Base-by-base conservation (phyloP, 148 eudicot genomes). In the Bassia scoparia region DNA sequence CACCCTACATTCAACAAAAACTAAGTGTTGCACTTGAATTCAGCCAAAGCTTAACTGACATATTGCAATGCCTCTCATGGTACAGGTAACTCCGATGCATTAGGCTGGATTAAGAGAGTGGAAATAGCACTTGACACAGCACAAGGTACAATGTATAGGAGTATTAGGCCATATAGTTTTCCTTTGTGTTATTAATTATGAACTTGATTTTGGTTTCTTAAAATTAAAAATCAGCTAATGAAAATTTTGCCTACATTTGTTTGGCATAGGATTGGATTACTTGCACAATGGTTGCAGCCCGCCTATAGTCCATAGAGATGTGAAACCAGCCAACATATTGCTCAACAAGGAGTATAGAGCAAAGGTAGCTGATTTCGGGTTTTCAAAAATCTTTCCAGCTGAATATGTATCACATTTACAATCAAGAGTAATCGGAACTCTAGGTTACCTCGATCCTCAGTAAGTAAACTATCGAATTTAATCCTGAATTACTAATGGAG, bases 221-320 rank as follows among this genome's bases (percentile, higher is more conserved):
- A 60, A 48, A 61, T n/a, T 9, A 17, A 24, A 61, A 31, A 27
- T 61, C 7, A 31, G 2, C 0, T 27, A 31, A 48, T 8, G 15
- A 8, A 62, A 48, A 50, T 29, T 5, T 26, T 31, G 24, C 12
- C n/a, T 48, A 27, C 23, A 44, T 4, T 7, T 52, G 2, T 61
- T 49, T 21, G 52, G 38, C 65, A 69, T 30, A 79, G 85, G 83
- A 21, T 20, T 83, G 70, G 85, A 83, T 20, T 73, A 83, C 69
- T 71, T 83, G 59, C 85, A 83, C 34, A 65, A 66, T 63, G 85
- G 85, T 34, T 83, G 85, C 69, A 79, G 74, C 26, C 85, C 82
- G 35, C 65, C 80, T 3, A 83, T 79, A 35, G 77, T 79, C 7
- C 82, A 83, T 43, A 79, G 80, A 73, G 80, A 83, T 38, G 76